A percentile compares a stretch with the other conserved stretches of the same genome.
phyloP scores from a whole-genome alignment of 2,329 filamentous ascomycete genomes.

The Botrytis elliptica region DNA sequence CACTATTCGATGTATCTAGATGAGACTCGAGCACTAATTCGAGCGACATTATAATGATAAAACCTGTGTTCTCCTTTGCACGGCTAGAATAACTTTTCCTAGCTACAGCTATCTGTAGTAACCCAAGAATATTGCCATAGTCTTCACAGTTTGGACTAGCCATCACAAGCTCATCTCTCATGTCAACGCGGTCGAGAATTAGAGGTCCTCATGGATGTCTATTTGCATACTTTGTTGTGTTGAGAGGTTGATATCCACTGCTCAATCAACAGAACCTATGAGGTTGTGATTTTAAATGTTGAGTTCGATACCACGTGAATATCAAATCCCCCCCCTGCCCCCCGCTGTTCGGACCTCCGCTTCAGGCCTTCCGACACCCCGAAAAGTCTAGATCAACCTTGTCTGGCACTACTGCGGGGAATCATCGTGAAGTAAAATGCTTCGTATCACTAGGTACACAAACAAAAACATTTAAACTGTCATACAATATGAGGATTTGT shows the following conservation, averaged over 20 bases:
- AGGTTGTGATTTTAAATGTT: not conserved
- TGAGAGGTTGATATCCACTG: not conserved
- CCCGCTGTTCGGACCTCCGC: not conserved
- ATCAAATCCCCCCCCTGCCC: not conserved
- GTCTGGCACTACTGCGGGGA: slow-evolving; percentile 6
- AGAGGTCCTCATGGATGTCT: not conserved
- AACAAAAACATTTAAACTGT: not conserved
- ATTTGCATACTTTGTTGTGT: not conserved
- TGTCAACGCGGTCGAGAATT: not conserved
- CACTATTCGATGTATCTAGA: not conserved
- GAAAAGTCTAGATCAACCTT: not conserved
- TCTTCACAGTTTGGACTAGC: not conserved
- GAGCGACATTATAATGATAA: no score
- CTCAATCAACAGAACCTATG: not conserved
- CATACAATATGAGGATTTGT: not conserved
- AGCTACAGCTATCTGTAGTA: not conserved
- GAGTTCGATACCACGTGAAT: not conserved
- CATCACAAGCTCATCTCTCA: not conserved
- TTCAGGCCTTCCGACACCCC: not conserved
- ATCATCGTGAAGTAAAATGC: slow-evolving; percentile 3
- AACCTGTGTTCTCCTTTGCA: not conserved
- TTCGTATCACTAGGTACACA: not conserved
- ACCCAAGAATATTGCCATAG: not conserved
- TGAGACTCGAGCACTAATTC: not conserved
- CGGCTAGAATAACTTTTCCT: not conserved